phyloP scores from a whole-genome alignment of 768 basidiomycete species.

The Mycena sanguinolenta region DNA sequence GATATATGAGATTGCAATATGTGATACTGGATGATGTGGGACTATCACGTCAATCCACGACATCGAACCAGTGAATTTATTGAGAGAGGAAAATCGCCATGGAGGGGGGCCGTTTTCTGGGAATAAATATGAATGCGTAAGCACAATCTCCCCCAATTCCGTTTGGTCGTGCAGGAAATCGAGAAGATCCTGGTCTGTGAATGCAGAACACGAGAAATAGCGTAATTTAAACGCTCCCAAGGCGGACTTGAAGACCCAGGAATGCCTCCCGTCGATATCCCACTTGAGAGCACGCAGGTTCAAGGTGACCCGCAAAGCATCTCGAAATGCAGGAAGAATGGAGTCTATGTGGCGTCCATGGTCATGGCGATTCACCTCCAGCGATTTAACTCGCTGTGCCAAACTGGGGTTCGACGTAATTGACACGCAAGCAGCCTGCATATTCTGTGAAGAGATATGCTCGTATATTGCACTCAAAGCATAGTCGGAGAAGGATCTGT shows the following conservation, averaged over 20 bases:
- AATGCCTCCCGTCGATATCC: conserved; percentile 19
- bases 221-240: conserved; percentile 22
- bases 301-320: conserved; percentile 10
- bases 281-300: conserved; percentile 27
- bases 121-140: conserved; percentile 27
- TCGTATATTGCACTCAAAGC: conserved; percentile 27
- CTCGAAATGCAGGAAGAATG: conserved; percentile 18
- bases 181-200: conserved; percentile 13
- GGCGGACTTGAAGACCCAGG: conserved; percentile 8
- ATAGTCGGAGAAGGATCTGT: conserved; percentile 21
- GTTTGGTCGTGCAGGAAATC: conserved; percentile 26
- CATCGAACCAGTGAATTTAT: conserved; percentile 23
- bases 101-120: neutral
- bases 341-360: neutral
- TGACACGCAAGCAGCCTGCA: conserved; percentile 21
- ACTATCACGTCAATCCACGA: conserved; percentile 24
- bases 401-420: conserved; percentile 18
- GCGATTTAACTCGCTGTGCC: conserved; percentile 20
- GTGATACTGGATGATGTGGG: conserved; percentile 16
- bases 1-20: conserved; percentile 14
- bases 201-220: conserved; percentile 22
- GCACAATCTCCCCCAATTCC: conserved; percentile 25
- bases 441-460: conserved; percentile 8
- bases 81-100: conserved; percentile 22
- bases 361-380: conserved; percentile 13